Evolutionary conservation across 192 early-diverging fungal genomes (phyloP), one percentile per base, ranked within the genome.

Genomic region (Backusella australiensis): DNA sequence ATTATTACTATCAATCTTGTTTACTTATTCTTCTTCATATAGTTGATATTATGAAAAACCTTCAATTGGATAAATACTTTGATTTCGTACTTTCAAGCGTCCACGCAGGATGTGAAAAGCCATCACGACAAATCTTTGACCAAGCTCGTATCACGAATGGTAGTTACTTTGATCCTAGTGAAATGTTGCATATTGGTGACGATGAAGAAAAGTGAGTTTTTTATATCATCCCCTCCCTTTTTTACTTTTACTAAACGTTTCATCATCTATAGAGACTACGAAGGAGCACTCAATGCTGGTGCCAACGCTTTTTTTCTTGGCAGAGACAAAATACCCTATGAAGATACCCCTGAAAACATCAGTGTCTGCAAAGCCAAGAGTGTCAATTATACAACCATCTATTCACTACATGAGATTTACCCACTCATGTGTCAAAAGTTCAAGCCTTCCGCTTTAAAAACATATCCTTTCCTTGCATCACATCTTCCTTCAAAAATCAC

Each of bases 101-200:
- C 19, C 78, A 72, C 7, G 83, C 82, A 5, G 89, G 86, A 4
- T 63, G 82, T 34, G 88, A 91, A 75, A 91, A 91, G 67, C 90
- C 90, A 0, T 77, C 79, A 34, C 41, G 26, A 19, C 63, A 74
- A 23, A 88, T 90, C 0, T 91, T 90, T 81, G 83, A 88, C 17
- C 74, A 81, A 79, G 89, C 90, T 0, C 65, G 89, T 35, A 34
- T 59, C 6, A 76, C 82, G 1, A 67, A 34, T n/a, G 46, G 53
- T 29, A 32, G 73, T 41, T n/a, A 21, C 65, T 29, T 34, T 78
- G 80, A 77, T 19, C 75, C 85, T 0, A 81, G 80, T 34, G 77
- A 72, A 86, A 26, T 78, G 67, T 69, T 91, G 19, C 90, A 91
- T 80, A 79, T 91, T 26, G 90, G 90, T 15, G 90, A 91, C 74